These are phyloP conservation scores for Daphne laureola DNA, from an alignment of 441 rosid species.

Conservation along the genomic window DNA sequence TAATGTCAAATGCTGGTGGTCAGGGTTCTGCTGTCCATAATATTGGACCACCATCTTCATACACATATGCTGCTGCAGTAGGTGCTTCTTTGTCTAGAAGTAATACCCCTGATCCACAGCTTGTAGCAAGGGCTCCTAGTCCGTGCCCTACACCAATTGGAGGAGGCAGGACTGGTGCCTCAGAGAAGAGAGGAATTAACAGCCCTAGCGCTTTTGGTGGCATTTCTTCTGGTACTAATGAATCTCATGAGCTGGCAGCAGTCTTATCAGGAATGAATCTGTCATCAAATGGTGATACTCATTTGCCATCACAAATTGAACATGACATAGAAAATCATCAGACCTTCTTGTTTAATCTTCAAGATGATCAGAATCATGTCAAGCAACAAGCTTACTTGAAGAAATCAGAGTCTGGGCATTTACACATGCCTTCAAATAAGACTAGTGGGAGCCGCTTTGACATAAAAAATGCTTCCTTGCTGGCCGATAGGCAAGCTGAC, in stretches of 20 bases:
- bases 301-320: constrained; percentile 28
- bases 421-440: constrained; percentile 31
- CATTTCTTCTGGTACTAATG: constrained; percentile 38
- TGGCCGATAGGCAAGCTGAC: constrained; percentile 39
- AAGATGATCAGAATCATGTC: constrained; percentile 38
- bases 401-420: constrained; percentile 45
- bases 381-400: constrained; percentile 39
- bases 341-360: constrained; percentile 49
- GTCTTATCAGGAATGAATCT: constrained; percentile 70
- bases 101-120: constrained; percentile 85
- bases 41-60: constrained; percentile 44
- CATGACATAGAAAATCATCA: constrained; percentile 47
- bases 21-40: constrained; percentile 39
- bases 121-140: constrained; percentile 72
- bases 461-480: constrained; percentile 25
- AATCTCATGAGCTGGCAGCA: constrained; percentile 45
- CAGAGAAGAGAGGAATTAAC: constrained; percentile 52
- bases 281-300: constrained; percentile 42
- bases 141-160: constrained; percentile 87
- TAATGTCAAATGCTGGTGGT: constrained; percentile 27
- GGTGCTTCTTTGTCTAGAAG: constrained; percentile 78
- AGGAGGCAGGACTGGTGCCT: constrained; percentile 46
- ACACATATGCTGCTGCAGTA: constrained; percentile 74
- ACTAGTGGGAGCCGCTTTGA: constrained; percentile 38
- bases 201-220: constrained; percentile 49